A percentile compares a stretch with the other conserved stretches of the same genome.
These are phyloP conservation scores for Kodamaea kakaduensis DNA, from an alignment of 805 yeast genomes.

Conservation along the genomic window DNA sequence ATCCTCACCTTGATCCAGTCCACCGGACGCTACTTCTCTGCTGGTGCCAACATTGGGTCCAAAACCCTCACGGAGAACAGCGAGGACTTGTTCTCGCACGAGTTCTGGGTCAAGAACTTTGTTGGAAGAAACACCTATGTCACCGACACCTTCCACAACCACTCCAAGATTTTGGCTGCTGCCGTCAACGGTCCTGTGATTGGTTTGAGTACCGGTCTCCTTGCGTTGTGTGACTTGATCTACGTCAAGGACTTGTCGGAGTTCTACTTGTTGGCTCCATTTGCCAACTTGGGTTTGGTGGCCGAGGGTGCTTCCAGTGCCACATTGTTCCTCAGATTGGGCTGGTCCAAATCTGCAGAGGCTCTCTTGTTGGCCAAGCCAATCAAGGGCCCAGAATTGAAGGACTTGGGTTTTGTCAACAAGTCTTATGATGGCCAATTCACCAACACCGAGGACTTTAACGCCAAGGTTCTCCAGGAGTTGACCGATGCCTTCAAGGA, in stretches of 20 bases:
- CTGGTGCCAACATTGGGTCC: slow-evolving; percentile 74
- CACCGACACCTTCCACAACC: slow-evolving; percentile 65
- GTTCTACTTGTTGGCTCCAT: slow-evolving; percentile 65
- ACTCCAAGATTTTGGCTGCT: slow-evolving; percentile 63
- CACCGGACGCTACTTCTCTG: slow-evolving; percentile 72
- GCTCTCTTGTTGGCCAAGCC: slow-evolving; percentile 69
- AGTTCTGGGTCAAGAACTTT: slow-evolving; percentile 53
- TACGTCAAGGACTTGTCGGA: slow-evolving; percentile 59
- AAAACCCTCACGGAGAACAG: slow-evolving; percentile 27
- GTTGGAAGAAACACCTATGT: slow-evolving; percentile 69
- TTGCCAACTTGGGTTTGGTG: slow-evolving; percentile 76
- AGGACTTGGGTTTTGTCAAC: slow-evolving; percentile 57
- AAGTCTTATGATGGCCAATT: slow-evolving; percentile 44
- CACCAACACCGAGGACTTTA: slow-evolving; percentile 40
- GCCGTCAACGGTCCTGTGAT: slow-evolving; percentile 86
- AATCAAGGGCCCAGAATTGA: slow-evolving; percentile 54
- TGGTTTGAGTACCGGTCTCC: slow-evolving; percentile 72
- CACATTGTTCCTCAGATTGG: slow-evolving; percentile 65
- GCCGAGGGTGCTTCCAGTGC: slow-evolving; percentile 77
- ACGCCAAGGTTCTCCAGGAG: slow-evolving; percentile 33
- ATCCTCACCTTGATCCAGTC: slow-evolving; percentile 63
- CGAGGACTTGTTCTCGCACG: slow-evolving; percentile 31
- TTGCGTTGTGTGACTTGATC: slow-evolving; percentile 71
- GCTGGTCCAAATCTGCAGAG: slow-evolving; percentile 68
- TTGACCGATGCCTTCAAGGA: slow-evolving; percentile 33